These are phyloP conservation scores for Psophocarpus tetragonolobus DNA, from an alignment of 306 rosid species.

Conservation along the genomic window DNA sequence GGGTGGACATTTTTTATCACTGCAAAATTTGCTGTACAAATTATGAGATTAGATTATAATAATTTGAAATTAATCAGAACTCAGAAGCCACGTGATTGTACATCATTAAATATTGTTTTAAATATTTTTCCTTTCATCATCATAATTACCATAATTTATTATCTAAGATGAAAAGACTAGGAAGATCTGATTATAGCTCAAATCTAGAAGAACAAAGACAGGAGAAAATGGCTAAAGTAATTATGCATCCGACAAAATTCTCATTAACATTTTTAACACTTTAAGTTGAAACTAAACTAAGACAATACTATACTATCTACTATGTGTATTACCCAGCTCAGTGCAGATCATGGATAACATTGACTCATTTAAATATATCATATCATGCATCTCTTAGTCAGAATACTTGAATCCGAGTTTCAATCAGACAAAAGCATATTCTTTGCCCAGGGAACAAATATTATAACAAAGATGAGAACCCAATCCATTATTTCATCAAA, in stretches of 20 bases:
- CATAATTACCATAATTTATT: not conserved
- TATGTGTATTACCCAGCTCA: slow-evolving; percentile 10
- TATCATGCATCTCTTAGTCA: not conserved
- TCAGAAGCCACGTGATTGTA: not conserved
- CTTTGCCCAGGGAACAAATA: not conserved
- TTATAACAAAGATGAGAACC: slow-evolving; percentile 1
- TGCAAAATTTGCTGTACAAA: not conserved
- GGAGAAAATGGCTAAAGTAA: not conserved
- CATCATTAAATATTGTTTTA: not conserved
- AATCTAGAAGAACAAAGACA: slow-evolving; percentile 11
- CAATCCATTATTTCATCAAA: not conserved
- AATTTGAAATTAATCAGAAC: slow-evolving; percentile 5
- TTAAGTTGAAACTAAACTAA: not conserved
- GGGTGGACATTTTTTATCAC: not conserved
- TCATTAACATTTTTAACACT: not conserved
- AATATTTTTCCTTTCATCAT: slow-evolving; percentile 11
- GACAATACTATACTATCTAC: slow-evolving; percentile 16
- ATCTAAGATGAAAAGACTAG: not conserved
- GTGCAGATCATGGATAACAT: not conserved
- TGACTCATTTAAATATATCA: slow-evolving; percentile 14
- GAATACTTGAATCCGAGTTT: slow-evolving; percentile 8
- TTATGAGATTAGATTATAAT: not conserved
- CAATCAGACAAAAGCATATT: not conserved
- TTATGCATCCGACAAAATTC: not conserved
- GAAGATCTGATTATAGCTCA: slow-evolving; percentile 19